Evolutionary conservation across 768 basidiomycete genomes (phyloP).

Genomic region (Pleurotus sapidus): DNA sequence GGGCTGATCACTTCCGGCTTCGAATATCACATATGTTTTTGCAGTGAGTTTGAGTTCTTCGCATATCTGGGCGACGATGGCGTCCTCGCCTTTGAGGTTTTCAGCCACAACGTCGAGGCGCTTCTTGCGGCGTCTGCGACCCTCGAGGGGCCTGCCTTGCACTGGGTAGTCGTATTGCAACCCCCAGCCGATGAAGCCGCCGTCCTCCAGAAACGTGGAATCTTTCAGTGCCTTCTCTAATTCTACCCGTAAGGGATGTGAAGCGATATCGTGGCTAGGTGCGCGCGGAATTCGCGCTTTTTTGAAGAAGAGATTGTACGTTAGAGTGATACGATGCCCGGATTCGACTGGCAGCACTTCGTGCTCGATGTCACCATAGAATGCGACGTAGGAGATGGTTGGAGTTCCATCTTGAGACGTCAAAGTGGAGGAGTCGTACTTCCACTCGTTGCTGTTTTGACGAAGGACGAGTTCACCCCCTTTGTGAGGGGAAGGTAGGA

Average conservation of each 20-base stretch:
- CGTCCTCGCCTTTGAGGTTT: constrained; percentile 8
- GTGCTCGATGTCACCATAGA: constrained; percentile 39
- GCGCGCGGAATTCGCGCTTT: constrained; percentile 26
- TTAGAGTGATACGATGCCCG: constrained; percentile 38
- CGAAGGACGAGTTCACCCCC: constrained; percentile 41
- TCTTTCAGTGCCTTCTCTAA: constrained; percentile 23
- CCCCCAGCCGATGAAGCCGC: constrained; percentile 32
- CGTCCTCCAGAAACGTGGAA: constrained; percentile 23
- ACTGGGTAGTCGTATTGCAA: constrained; percentile 32
- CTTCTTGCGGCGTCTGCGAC: neutral
- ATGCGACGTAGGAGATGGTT: constrained; percentile 43
- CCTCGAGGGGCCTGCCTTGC: too few species aligned
- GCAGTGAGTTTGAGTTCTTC: neutral
- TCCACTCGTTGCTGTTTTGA: constrained; percentile 29
- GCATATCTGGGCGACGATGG: neutral
- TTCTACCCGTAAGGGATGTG: constrained; percentile 11
- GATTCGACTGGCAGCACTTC: constrained; percentile 32
- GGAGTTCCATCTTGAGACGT: constrained; percentile 54
- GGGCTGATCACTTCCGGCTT: neutral
- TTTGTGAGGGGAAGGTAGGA: constrained; percentile 44
- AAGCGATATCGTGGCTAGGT: constrained; percentile 35
- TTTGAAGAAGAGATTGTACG: constrained; percentile 39
- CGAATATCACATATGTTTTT: neutral
- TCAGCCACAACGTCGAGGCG: neutral
- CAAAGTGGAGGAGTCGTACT: constrained; percentile 31